Evolutionary conservation across 2,329 filamentous ascomycete genomes (phyloP), one percentile per base, ranked within the genome.

Genomic region (Plenodomus tracheiphilus): DNA sequence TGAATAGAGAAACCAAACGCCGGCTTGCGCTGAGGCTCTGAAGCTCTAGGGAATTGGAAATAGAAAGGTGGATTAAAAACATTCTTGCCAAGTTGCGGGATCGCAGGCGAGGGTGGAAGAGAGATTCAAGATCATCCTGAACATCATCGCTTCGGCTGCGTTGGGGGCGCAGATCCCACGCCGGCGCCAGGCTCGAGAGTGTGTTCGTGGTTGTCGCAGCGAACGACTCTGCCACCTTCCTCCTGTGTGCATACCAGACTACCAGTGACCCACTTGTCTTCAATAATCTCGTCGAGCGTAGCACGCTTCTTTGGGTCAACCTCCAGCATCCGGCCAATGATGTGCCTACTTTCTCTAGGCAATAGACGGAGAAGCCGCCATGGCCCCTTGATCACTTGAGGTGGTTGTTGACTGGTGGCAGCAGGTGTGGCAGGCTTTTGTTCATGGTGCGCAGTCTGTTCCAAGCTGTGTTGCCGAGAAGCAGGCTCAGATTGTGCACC

Each of bases 281-380:
- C 82, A 43, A 97, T 75, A 16, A 99, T 89, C 65, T 99, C 91
- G 19, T 87, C 81, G 78, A 99, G 87, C 2, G 83, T 89, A 2
- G 91, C 93, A 47, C 94, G 84, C 58, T 88, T 87, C 66, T 84
- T 87, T 0, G 92, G 91, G 63, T 96, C 85, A 42, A 97, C 81
- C 65, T 94, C 91, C 30, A 99, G 82, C 94, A 99, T 99, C 48
- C 89, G 83, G 38, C 90, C 87, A 46, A 99, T 88, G 54, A 99
- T 91, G 68, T 93, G 87, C 43, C 94, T 81, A 57, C 88, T 95
- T 74, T 97, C 94, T 51, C 93, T 82, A 1, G 94, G 94, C 9
- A 99, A 79, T 30, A 97, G 78, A 36, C 94, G 85, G 22, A 99
- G 77, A 37, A 99, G 82, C 39, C 94, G 84, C 88, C 93, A 96